Conservation (phyloP, 352 stramenopile species). For the Phytophthora foliorum region DNA sequence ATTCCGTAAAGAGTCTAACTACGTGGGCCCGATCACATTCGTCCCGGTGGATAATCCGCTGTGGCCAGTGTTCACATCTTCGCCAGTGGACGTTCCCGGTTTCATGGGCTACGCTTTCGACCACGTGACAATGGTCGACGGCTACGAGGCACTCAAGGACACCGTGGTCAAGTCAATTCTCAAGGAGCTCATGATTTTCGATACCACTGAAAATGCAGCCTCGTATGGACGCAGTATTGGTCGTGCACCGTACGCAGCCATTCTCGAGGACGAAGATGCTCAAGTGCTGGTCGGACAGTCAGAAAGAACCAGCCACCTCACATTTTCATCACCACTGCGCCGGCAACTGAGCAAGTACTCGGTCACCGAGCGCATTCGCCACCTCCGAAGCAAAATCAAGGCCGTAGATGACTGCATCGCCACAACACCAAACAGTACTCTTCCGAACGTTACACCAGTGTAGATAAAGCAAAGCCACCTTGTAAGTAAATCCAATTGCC, state of each 20-base stretch:
- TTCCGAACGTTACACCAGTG: neutral
- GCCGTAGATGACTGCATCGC: slow-evolving; percentile 54
- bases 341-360: slow-evolving; percentile 53
- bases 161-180: slow-evolving; percentile 81
- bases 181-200: slow-evolving; percentile 82
- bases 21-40: slow-evolving; percentile 71
- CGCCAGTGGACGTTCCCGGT: slow-evolving; percentile 44
- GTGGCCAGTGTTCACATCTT: slow-evolving; percentile 69
- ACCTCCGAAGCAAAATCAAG: slow-evolving; percentile 48
- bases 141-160: slow-evolving; percentile 68
- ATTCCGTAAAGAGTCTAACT: slow-evolving; percentile 62
- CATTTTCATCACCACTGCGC: slow-evolving; percentile 68
- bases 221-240: slow-evolving; percentile 54
- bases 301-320: slow-evolving; percentile 44
- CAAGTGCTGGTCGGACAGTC: slow-evolving; percentile 15
- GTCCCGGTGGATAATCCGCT: slow-evolving; percentile 76
- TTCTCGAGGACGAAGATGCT: slow-evolving; percentile 46
- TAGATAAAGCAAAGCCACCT: slow-evolving; percentile 3
- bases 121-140: slow-evolving; percentile 60
- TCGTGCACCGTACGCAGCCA: slow-evolving; percentile 50
- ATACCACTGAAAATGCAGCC: slow-evolving; percentile 56
- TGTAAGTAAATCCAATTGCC: slow-evolving; percentile 6
- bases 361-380: slow-evolving; percentile 49
- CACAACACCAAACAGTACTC: slow-evolving; percentile 13
- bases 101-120: slow-evolving; percentile 86